A percentile compares a stretch with the other conserved stretches of the same genome.
These are phyloP conservation scores for Aspergillus calidoustus DNA, from an alignment of 2,329 filamentous ascomycete species.

Conservation along the genomic window DNA sequence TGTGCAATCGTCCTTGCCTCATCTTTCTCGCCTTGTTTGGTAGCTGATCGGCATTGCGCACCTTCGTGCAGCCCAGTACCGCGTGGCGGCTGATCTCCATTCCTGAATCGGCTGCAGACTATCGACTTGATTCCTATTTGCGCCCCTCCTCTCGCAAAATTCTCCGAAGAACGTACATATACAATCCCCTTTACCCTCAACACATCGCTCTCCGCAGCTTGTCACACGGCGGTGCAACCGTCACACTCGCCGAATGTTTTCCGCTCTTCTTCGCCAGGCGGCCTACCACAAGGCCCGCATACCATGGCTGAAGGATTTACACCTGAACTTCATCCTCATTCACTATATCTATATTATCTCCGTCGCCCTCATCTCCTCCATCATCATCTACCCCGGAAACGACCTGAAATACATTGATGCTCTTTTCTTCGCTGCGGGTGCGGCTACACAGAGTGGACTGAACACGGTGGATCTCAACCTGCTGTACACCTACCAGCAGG, in stretches of 20 bases:
- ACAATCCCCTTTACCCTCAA: constrained; percentile 1
- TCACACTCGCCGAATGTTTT: constrained; percentile 34
- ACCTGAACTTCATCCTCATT: constrained; percentile 52
- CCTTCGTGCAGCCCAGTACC: not conserved
- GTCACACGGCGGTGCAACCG: constrained; percentile 18
- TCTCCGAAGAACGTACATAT: constrained; percentile 15
- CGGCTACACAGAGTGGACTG: constrained; percentile 88
- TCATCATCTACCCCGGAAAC: constrained; percentile 72
- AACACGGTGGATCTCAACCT: constrained; percentile 74
- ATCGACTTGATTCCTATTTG: not conserved
- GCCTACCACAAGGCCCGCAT: constrained; percentile 38
- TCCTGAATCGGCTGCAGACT: constrained; percentile 10
- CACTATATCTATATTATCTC: constrained; percentile 77
- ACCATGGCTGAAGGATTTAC: constrained; percentile 43
- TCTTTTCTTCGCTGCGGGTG: constrained; percentile 82
- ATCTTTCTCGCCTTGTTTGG: not conserved
- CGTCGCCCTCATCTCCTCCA: constrained; percentile 72
- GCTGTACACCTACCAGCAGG: constrained; percentile 73
- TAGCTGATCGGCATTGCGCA: constrained; percentile 11
- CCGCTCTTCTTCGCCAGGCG: constrained; percentile 27
- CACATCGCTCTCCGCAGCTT: not conserved
- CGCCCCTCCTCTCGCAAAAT: constrained; percentile 5
- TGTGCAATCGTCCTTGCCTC: not conserved
- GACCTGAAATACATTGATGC: constrained; percentile 80
- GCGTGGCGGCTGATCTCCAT: constrained; percentile 18